These are phyloP conservation scores for Penicillium samsonianum DNA, from an alignment of 495 filamentous ascomycete species.

Conservation along the genomic window DNA sequence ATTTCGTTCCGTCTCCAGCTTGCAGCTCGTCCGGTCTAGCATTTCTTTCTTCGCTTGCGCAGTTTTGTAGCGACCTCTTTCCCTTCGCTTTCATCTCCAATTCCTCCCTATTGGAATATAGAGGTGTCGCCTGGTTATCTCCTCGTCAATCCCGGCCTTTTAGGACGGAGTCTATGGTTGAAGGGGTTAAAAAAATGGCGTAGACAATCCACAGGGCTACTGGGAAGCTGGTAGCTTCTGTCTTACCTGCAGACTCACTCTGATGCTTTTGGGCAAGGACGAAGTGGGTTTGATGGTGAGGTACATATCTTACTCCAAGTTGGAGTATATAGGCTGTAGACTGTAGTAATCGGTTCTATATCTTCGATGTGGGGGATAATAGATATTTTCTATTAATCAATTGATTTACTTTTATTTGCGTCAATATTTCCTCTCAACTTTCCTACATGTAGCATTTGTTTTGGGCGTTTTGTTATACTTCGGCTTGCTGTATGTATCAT, in stretches of 20 bases:
- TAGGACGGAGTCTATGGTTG: conserved; percentile 44
- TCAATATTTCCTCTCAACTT: neutral
- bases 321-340: conserved; percentile 1
- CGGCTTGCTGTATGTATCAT: neutral
- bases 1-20: neutral
- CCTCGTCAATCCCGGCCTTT: conserved; percentile 46
- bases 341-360: neutral
- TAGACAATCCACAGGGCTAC: conserved; percentile 37
- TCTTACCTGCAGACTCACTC: conserved; percentile 56
- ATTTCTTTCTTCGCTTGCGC: neutral
- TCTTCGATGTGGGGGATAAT: neutral
- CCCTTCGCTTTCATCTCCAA: neutral
- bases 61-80: neutral
- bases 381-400: neutral
- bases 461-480: neutral
- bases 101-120: neutral
- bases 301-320: conserved; percentile 33
- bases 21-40: conserved; percentile 2
- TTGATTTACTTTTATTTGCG: neutral
- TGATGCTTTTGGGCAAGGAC: conserved; percentile 40
- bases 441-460: neutral
- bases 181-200: conserved; percentile 55
- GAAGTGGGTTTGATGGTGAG: conserved; percentile 56
- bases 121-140: conserved; percentile 48
- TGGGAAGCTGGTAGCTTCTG: conserved; percentile 32